These are phyloP conservation scores for Leersia perrieri DNA, from an alignment of 176 grass and related monocot genomes.

Conservation along the genomic window DNA sequence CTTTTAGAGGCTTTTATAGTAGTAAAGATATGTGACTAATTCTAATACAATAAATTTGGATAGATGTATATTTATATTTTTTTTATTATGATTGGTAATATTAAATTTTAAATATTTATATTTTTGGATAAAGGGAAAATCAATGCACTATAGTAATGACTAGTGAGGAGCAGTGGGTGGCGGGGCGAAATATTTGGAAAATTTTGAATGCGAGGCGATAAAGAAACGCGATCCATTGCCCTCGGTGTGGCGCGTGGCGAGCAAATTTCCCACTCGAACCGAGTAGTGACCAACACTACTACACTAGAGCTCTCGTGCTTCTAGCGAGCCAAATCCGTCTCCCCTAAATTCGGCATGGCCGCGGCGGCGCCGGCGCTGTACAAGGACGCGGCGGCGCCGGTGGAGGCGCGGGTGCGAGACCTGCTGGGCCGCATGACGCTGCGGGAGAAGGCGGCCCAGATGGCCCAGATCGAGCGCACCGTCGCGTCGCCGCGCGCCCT, in stretches of 20 bases:
- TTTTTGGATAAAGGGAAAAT: too few species aligned
- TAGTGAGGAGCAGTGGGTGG: too few species aligned
- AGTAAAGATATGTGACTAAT: too few species aligned
- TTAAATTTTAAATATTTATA: too few species aligned
- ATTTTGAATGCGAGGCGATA: too few species aligned
- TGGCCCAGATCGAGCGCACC: constrained; percentile 85
- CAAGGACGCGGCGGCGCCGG: constrained; percentile 57
- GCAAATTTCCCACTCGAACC: not conserved
- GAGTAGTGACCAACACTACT: not conserved
- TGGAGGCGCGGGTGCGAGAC: constrained; percentile 70
- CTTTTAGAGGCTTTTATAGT: too few species aligned
- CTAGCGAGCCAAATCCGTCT: not conserved
- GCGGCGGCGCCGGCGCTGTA: constrained; percentile 29
- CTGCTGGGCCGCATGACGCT: constrained; percentile 85
- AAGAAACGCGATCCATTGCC: not conserved
- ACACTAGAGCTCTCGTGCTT: not conserved
- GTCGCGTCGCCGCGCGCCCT: constrained; percentile 53
- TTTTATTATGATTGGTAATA: too few species aligned
- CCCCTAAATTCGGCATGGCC: not conserved
- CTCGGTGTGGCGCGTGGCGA: not conserved
- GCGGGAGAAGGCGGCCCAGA: constrained; percentile 79
- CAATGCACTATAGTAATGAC: too few species aligned
- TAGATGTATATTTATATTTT: too few species aligned
- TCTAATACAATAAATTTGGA: too few species aligned
- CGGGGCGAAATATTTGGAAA: too few species aligned